Evolutionary conservation across 2,329 filamentous ascomycete species (phyloP), one percentile per base, ranked within the genome.

Genomic region (Penicillium vulpinum): DNA sequence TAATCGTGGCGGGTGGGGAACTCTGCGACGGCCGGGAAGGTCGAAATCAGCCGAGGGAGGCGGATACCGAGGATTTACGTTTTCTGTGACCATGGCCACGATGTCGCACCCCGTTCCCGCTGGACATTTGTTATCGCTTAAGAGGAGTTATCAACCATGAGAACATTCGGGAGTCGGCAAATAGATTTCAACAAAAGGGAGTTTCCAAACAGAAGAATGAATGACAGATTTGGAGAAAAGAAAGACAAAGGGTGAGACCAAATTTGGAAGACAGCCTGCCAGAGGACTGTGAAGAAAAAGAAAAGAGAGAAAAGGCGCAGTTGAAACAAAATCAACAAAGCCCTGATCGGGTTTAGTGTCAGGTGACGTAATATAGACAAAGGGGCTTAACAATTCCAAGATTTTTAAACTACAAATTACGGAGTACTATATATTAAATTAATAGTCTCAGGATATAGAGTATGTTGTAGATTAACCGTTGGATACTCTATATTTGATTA

Each of bases 61-160:
- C 61, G 68, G 68, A 63, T 69, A 72, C 64, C 67, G 71, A 70
- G 65, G 60, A 58, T 66, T 68, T 67, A 69, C 73, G 73, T 72
- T 71, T 70, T 71, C 73, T 72, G 73, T 76, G 75, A 75, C 74
- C 75, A 77, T 77, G 72, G 74, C 73, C 75, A 76, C 74, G 66
- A 67, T 57, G 61, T 66, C 65, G 62, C 57, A 70, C 62, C 64
- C 67, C 71, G 69, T 65, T 67, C 69, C 66, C 65, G 70, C 64
- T 73, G 73, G 71, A 76, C 74, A 76, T 76, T 76, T 69, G 73
- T 73, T 68, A 61, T 61, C 65, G 61, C 46, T 56, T 47, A 40
- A 35, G 56, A 52, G 50, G 58, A 54, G 60, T 41, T 54, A 56
- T 53, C 46, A 48, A 44, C 50, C 54, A 47, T 39, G 24, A 22